A percentile compares a stretch with the other conserved stretches of the same genome.
Conservation (phyloP, 345 rosid species). For the Ceriops tagal region DNA sequence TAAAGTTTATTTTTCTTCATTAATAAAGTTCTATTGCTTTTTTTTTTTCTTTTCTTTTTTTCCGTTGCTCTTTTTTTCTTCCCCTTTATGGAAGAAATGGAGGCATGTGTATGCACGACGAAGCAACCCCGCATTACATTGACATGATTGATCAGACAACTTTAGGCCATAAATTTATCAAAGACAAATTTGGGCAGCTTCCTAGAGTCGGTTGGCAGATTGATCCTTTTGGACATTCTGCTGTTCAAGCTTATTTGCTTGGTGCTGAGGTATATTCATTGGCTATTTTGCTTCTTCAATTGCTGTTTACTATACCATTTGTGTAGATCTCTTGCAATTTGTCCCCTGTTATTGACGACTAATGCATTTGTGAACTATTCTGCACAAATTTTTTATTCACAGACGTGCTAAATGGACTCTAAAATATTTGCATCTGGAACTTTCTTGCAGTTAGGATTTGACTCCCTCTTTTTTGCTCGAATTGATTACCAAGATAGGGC, state of each 20-base stretch:
- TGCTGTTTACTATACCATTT: background rate
- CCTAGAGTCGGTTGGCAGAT: constrained; percentile 99
- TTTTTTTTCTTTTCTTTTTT: background rate
- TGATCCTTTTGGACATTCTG: constrained; percentile 95
- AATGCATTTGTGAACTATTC: background rate
- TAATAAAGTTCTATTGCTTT: background rate
- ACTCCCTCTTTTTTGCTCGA: constrained; percentile 89
- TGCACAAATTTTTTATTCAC: background rate
- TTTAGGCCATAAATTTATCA: constrained; percentile 76
- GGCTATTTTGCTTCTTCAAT: background rate
- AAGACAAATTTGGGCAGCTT: constrained; percentile 66
- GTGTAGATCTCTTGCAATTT: background rate
- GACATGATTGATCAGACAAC: constrained; percentile 97
- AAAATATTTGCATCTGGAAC: background rate
- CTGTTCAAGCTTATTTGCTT: constrained; percentile 88
- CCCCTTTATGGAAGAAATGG: constrained; percentile 56
- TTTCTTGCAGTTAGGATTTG: constrained; percentile 76
- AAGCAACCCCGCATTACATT: constrained; percentile 85
- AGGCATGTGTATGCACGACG: constrained; percentile 94
- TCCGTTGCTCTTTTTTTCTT: background rate
- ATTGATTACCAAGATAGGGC: constrained; percentile 96
- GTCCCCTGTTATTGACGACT: background rate
- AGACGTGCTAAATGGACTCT: background rate
- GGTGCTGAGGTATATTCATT: constrained; percentile 71
- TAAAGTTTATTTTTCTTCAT: constrained; percentile 3